Evolutionary conservation across 768 basidiomycete genomes (phyloP).

Genomic region (Pisolithus microcarpus): DNA sequence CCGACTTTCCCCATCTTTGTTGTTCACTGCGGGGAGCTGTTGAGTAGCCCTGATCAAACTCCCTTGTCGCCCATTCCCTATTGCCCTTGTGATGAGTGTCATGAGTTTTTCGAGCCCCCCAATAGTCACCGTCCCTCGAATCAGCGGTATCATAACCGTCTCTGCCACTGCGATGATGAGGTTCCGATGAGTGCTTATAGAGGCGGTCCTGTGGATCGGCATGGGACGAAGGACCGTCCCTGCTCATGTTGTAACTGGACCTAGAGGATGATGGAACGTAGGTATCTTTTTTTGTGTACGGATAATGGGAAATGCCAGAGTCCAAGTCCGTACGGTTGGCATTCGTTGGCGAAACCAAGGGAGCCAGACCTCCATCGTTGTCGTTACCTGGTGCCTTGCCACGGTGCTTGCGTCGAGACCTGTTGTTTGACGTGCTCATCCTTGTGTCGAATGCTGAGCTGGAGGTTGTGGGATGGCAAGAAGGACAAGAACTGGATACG

Average conservation of each 20-base stretch:
- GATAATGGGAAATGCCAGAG: constrained; percentile 39
- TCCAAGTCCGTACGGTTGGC: constrained; percentile 48
- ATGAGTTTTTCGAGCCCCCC: constrained; percentile 35
- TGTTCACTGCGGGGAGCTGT: constrained; percentile 42
- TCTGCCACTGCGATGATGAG: constrained; percentile 45
- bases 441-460: constrained; percentile 7
- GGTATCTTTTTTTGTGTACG: constrained; percentile 37
- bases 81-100: constrained; percentile 34
- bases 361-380: constrained; percentile 33
- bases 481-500: constrained; percentile 8
- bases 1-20: constrained; percentile 34
- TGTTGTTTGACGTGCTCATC: constrained; percentile 34
- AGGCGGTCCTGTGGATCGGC: constrained; percentile 37
- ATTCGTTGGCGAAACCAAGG: constrained; percentile 42
- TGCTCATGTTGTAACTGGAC: constrained; percentile 40
- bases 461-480: constrained; percentile 14
- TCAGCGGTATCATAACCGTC: constrained; percentile 40
- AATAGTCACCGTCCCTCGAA: constrained; percentile 40
- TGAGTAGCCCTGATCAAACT: constrained; percentile 39
- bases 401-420: constrained; percentile 43
- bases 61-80: constrained; percentile 41
- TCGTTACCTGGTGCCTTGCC: constrained; percentile 46
- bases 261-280: constrained; percentile 39
- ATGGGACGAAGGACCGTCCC: constrained; percentile 48
- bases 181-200: constrained; percentile 36